phyloP scores from a whole-genome alignment of 768 basidiomycete genomes.

The Leccinum uliginosum region DNA sequence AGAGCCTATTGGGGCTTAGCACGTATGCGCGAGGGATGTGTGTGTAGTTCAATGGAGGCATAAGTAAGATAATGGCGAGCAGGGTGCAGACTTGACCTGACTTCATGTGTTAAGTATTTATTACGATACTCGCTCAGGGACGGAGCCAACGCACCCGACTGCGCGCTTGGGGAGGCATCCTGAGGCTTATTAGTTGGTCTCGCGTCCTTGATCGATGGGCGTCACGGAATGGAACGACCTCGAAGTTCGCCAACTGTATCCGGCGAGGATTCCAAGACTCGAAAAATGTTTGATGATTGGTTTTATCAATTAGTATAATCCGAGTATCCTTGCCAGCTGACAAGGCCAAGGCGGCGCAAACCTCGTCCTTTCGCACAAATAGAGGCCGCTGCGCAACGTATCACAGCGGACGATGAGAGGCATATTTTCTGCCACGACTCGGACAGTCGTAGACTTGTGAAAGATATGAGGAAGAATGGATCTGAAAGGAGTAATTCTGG shows the following conservation, averaged over 20 bases:
- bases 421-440: background rate
- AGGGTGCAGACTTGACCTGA: too few species aligned
- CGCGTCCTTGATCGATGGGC: background rate
- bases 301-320: background rate
- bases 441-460: background rate
- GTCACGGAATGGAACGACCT: constrained; percentile 2
- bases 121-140: too few species aligned
- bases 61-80: too few species aligned
- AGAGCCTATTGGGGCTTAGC: too few species aligned
- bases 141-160: too few species aligned
- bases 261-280: background rate
- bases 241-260: background rate
- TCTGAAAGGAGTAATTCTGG: background rate
- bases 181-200: too few species aligned
- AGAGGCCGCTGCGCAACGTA: background rate
- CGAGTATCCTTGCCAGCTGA: background rate
- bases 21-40: too few species aligned
- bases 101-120: too few species aligned
- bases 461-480: background rate
- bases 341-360: background rate
- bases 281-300: background rate
- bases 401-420: background rate
- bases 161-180: too few species aligned
- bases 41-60: too few species aligned
- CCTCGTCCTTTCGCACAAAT: background rate